Base-by-base conservation (phyloP, 768 basidiomycete species). In the Pleurotus giganteus region DNA sequence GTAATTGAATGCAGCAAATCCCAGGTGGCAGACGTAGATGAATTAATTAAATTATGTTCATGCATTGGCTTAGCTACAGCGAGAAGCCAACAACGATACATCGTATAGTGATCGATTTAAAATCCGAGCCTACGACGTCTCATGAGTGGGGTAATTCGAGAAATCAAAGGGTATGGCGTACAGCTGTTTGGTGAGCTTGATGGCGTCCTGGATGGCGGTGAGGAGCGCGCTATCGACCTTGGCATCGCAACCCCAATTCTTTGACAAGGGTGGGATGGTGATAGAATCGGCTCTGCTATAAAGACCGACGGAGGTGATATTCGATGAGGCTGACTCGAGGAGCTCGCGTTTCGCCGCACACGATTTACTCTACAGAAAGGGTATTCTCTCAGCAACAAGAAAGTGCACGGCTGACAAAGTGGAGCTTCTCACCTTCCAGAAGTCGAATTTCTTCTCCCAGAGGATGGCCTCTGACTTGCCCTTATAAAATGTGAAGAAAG, bases 361-460 rank as follows among this genome's bases (percentile, higher is more conserved):
- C 8, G 12, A 13, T 23, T 45, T 45, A 24, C 44, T 45, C 44
- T 45, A 45, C 21, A n/a, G 9, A 24, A 19, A 5, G 44, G 26
- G 21, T 9, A 23, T 9, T 8, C 9, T 21, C 41, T 4, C 41
- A 15, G 9, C 27, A 21, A 23, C 27, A 45, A 2, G 2, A 17
- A 1, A 26, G 1, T 11, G 19, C 12, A 41, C 19, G 19, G 6
- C 39, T 2, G 8, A 4, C 19, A 45, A 23, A 11, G 2, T 11
- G 26, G 8, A 13, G 17, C 5, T 45, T 45, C 44, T 4, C 19
- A 24, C 49, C 49, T 51, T 51, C 49, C 49, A 51, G 49, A 51
- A 51, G 15, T 51, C 49, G 13, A 51, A 51, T 51, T 28, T 19
- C 23, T 51, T 51, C 15, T 51, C 32, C 49, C 49, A 51, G 34